Base-by-base conservation (phyloP, 1,139 yeast genomes). In the Scheffersomyces cryptocercus region DNA sequence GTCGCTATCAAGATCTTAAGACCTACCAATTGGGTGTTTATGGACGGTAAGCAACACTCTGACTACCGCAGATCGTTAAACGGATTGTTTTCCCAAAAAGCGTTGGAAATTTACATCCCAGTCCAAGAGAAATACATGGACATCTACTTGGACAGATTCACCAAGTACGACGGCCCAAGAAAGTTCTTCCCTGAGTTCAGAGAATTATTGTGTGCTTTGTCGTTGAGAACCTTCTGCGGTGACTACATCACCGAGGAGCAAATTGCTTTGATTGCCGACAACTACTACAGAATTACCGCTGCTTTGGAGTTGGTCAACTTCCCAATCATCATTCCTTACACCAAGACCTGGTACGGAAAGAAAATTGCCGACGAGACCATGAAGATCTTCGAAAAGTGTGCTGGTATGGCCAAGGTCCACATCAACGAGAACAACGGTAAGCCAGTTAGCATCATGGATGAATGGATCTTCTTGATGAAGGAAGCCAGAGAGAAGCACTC, bases 301-400 rank as follows among this genome's bases (percentile, higher is more conserved):
- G 99, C 99, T 36, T 77, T 93, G 62, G 99, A 93, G 70, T 80
- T 93, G 57, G 99, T 93, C 52, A 93, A 93, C 73, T 93, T 93
- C 82, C 99, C 99, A 52, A 88, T 93, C 57, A 91, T 93, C 50
- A 67, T 93, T 46, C 99, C 99, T 29, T 93, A 79, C 75, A 90
- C 99, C 51, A 93, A 90, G 73, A 86, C 98, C 36, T 93, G 99
- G 99, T 89, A 91, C 68, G 99, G 99, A 54, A 86, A 88, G 73
- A 82, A 79, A 63, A 86, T 91, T 58, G 96, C 97, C 45, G 96
- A 93, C 65, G 81, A 85, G 73, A 89, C 97, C 32, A 91, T 93
- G 97, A 84, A 82, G 60, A 84, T 88, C 58, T 90, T 93, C 57
- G 97, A 84, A 60, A 70, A 69, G 30, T 91, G 98, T 71, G 96